Evolutionary conservation across 257 asterid species (phyloP).

Genomic region (Linderniella brevidens): DNA sequence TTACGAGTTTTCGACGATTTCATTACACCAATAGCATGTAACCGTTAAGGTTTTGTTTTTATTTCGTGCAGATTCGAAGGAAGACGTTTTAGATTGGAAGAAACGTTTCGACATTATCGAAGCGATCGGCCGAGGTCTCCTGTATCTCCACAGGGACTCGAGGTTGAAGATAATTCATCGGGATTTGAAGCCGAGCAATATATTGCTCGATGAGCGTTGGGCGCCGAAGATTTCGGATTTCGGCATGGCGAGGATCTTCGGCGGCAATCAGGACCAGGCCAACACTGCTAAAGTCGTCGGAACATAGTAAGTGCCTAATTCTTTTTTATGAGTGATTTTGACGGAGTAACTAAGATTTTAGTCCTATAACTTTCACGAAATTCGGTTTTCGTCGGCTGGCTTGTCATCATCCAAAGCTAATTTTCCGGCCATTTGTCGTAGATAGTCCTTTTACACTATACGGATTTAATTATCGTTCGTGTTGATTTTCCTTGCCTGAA

Average conservation of each 20-base stretch:
- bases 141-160: conserved; percentile 26
- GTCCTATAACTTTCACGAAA: too few species aligned
- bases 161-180: conserved; percentile 20
- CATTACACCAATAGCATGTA: too few species aligned
- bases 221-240: conserved; percentile 22
- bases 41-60: too few species aligned
- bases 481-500: too few species aligned
- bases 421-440: too few species aligned
- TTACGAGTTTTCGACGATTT: neutral
- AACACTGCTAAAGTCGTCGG: conserved; percentile 16
- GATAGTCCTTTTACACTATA: too few species aligned
- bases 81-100: conserved; percentile 11
- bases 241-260: conserved; percentile 23
- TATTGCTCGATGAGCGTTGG: conserved; percentile 15
- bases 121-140: conserved; percentile 24
- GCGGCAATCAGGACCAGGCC: conserved; percentile 16
- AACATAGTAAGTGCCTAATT: conserved; percentile 14
- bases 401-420: too few species aligned
- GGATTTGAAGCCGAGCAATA: conserved; percentile 20
- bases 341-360: too few species aligned
- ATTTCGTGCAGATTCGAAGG: neutral
- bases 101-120: conserved; percentile 14
- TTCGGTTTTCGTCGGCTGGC: too few species aligned
- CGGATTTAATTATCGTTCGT: too few species aligned
- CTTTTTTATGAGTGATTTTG: too few species aligned